phyloP scores from a whole-genome alignment of 495 filamentous ascomycete genomes.

The Neurospora hispaniola region DNA sequence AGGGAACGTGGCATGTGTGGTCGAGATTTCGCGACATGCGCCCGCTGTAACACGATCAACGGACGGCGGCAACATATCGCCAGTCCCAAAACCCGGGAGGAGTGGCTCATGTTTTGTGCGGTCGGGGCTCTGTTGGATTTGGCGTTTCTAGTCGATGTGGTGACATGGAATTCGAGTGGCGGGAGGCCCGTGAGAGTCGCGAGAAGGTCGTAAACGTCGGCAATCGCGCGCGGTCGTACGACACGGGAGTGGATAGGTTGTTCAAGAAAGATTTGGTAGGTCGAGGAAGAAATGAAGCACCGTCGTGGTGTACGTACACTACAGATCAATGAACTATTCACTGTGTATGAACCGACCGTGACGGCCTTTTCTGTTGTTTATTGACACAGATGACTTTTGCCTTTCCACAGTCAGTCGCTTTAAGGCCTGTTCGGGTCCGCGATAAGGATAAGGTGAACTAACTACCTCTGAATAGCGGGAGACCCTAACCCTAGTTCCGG shows the following conservation, averaged over 20 bases:
- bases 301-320: not conserved
- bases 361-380: too few relatives aligned
- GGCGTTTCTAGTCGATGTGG: not conserved
- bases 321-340: too few relatives aligned
- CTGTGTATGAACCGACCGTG: too few relatives aligned
- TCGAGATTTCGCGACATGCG: not conserved
- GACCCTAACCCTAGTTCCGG: too few relatives aligned
- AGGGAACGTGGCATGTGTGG: not conserved
- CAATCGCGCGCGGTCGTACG: not conserved
- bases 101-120: not conserved
- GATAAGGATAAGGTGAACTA: too few relatives aligned
- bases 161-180: not conserved
- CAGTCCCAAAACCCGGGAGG: not conserved
- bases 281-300: not conserved
- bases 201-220: not conserved
- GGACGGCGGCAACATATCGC: not conserved
- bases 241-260: not conserved
- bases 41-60: not conserved
- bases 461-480: too few relatives aligned
- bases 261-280: not conserved
- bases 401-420: too few relatives aligned
- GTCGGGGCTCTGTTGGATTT: not conserved
- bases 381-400: too few relatives aligned
- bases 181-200: not conserved
- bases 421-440: too few relatives aligned